Evolutionary conservation across 768 basidiomycete genomes (phyloP).

Genomic region (Cystofilobasidium macerans): DNA sequence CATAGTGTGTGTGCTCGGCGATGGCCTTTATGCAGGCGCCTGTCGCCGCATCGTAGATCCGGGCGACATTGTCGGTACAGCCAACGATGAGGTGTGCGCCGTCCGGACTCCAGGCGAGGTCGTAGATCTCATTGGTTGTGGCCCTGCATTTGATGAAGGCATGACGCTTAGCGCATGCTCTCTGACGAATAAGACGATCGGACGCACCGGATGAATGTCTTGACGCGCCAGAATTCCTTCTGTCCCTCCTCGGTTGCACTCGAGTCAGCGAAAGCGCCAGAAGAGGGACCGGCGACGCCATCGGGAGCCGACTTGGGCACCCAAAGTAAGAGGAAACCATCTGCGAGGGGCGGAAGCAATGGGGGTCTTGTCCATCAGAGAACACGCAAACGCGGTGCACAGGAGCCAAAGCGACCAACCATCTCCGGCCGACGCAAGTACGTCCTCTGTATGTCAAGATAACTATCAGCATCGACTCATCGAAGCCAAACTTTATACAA

Average conservation of each 20-base stretch:
- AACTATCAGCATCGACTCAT: not conserved
- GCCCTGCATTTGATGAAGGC: conserved; percentile 47
- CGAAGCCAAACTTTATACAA: conserved; percentile 6
- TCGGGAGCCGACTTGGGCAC: conserved; percentile 49
- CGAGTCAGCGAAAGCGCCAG: conserved; percentile 70
- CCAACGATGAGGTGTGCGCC: conserved; percentile 92
- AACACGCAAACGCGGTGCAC: too few species aligned
- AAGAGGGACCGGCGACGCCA: conserved; percentile 41
- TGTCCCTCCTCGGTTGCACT: conserved; percentile 70
- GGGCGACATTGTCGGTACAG: conserved; percentile 87
- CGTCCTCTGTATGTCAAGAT: conserved; percentile 52
- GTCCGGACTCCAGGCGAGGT: conserved; percentile 91
- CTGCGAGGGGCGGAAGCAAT: conserved; percentile 40
- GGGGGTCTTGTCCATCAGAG: not conserved
- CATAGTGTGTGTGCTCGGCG: conserved; percentile 89
- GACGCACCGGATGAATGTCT: conserved; percentile 63
- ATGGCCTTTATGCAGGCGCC: conserved; percentile 81
- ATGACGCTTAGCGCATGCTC: too few species aligned
- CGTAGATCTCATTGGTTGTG: conserved; percentile 92
- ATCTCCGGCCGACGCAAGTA: conserved; percentile 93
- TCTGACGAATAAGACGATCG: conserved; percentile 1
- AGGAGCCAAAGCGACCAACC: conserved; percentile 47
- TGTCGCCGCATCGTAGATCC: conserved; percentile 64
- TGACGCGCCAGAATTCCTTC: conserved; percentile 88
- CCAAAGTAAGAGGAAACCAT: conserved; percentile 98